Percentiles rank a stretch among this genome's conserved stretches.
These are phyloP conservation scores for Umbelopsis ramanniana DNA, from an alignment of 192 early-diverging fungal genomes.

Conservation along the genomic window DNA sequence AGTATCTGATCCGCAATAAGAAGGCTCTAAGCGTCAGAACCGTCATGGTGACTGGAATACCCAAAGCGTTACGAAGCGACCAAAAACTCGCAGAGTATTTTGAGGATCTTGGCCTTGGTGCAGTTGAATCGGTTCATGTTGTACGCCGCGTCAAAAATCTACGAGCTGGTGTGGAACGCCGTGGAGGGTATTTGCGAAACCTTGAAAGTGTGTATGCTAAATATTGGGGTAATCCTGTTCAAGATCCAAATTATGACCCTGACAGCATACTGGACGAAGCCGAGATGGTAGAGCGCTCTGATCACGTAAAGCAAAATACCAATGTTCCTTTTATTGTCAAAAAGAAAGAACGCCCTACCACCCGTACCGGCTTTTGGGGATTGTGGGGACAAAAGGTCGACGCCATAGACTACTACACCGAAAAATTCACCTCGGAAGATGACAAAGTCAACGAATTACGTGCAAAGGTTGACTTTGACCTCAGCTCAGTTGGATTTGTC, in stretches of 20 bases:
- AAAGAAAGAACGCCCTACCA: slow-evolving; percentile 42
- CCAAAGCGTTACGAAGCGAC: slow-evolving; percentile 52
- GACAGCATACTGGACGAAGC: slow-evolving; percentile 44
- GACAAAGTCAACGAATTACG: slow-evolving; percentile 41
- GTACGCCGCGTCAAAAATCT: slow-evolving; percentile 56
- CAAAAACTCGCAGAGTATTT: slow-evolving; percentile 53
- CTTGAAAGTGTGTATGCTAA: slow-evolving; percentile 59
- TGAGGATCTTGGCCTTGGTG: slow-evolving; percentile 56
- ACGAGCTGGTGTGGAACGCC: slow-evolving; percentile 41
- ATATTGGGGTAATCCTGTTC: slow-evolving; percentile 72
- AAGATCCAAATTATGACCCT: slow-evolving; percentile 64
- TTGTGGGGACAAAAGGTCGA: slow-evolving; percentile 65
- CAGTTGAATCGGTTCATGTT: slow-evolving; percentile 56
- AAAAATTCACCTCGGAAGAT: slow-evolving; percentile 58
- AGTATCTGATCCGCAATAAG: slow-evolving; percentile 22
- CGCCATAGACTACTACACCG: slow-evolving; percentile 66
- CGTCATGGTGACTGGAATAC: slow-evolving; percentile 60
- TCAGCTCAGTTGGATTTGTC: slow-evolving; percentile 70
- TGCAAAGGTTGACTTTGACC: slow-evolving; percentile 25
- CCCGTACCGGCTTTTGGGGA: slow-evolving; percentile 46
- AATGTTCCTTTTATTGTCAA: slow-evolving; percentile 3
- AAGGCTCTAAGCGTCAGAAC: slow-evolving; percentile 37
- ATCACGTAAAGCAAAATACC: slow-evolving; percentile 8
- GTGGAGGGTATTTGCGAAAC: slow-evolving; percentile 50
- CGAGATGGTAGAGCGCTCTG: slow-evolving; percentile 17